These are phyloP conservation scores for Xerocomus nothofagi DNA, from an alignment of 1,284 basidiomycete genomes.

Conservation along the genomic window DNA sequence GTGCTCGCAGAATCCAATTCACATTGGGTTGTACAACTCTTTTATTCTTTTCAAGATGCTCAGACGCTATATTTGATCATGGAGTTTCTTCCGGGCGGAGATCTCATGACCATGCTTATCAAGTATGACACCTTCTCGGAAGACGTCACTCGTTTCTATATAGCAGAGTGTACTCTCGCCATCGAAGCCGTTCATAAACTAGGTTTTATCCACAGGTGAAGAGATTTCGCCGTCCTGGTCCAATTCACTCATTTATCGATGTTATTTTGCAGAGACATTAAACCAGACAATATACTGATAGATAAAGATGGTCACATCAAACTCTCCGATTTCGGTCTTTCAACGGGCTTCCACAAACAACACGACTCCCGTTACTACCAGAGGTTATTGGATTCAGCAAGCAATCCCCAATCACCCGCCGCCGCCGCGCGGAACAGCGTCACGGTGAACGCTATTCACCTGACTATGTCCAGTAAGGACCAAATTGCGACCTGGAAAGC, in stretches of 20 bases:
- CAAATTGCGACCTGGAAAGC: conserved; percentile 99
- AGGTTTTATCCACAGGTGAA: conserved; percentile 87
- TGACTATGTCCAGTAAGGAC: conserved; percentile 88
- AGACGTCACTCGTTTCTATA: conserved; percentile 97
- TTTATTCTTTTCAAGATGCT: conserved; percentile 97
- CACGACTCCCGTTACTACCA: conserved; percentile 93
- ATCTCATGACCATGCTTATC: conserved; percentile 99
- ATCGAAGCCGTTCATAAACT: conserved; percentile 91
- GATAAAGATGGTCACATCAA: conserved; percentile 93
- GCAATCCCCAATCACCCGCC: conserved; percentile 35
- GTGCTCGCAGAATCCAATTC: conserved; percentile 97
- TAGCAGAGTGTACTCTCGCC: conserved; percentile 91
- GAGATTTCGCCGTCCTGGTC: not conserved
- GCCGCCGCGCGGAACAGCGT: conserved; percentile 70
- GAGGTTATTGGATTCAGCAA: conserved; percentile 57
- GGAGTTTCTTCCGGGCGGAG: conserved; percentile 98
- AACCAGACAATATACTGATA: conserved; percentile 94
- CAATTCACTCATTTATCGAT: not conserved
- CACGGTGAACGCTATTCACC: conserved; percentile 86
- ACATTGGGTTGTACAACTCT: conserved; percentile 96
- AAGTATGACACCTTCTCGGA: conserved; percentile 99
- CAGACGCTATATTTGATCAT: conserved; percentile 96
- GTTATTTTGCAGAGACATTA: conserved; percentile 71
- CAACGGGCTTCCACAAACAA: conserved; percentile 94
- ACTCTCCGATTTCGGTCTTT: conserved; percentile 94